Conservation (phyloP, 768 basidiomycete species). For the Trametes gibbosa region DNA sequence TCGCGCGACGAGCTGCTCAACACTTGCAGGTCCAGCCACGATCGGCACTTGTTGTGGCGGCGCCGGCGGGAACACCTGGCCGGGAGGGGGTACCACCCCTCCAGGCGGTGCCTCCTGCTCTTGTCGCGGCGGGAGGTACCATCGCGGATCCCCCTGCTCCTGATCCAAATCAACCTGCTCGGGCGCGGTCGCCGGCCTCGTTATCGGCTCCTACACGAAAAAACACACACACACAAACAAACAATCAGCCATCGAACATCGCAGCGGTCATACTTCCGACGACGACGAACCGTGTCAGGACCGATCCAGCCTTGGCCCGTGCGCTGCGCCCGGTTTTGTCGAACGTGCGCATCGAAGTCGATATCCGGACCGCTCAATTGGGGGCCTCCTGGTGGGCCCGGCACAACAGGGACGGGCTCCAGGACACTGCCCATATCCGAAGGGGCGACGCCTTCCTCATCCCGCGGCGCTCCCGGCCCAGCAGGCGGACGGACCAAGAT, state of each 20-base stretch:
- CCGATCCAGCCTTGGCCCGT: slow-evolving; percentile 16
- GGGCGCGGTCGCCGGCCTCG: slow-evolving; percentile 7
- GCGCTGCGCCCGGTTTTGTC: slow-evolving; percentile 12
- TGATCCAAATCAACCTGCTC: background rate
- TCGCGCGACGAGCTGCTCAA: background rate
- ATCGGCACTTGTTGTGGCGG: background rate
- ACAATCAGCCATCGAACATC: too few relatives aligned
- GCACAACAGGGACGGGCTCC: background rate
- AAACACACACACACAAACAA: too few relatives aligned
- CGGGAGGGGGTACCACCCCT: slow-evolving; percentile 4
- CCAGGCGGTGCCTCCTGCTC: background rate
- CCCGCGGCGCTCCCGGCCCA: background rate
- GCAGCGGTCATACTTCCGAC: too few relatives aligned
- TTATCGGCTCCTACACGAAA: too few relatives aligned
- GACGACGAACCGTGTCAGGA: slow-evolving; percentile 7
- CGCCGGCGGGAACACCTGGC: background rate
- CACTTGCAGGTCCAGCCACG: slow-evolving; percentile 50
- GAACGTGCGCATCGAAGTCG: slow-evolving; percentile 14
- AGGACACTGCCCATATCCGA: slow-evolving; percentile 10
- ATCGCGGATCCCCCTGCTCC: background rate
- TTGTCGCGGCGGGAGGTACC: background rate
- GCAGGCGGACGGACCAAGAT: background rate
- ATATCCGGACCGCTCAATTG: slow-evolving; percentile 11
- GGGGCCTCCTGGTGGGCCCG: background rate
- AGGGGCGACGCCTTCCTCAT: background rate